Base-by-base conservation (phyloP, 768 basidiomycete genomes). In the Glaciozyma martinii region DNA sequence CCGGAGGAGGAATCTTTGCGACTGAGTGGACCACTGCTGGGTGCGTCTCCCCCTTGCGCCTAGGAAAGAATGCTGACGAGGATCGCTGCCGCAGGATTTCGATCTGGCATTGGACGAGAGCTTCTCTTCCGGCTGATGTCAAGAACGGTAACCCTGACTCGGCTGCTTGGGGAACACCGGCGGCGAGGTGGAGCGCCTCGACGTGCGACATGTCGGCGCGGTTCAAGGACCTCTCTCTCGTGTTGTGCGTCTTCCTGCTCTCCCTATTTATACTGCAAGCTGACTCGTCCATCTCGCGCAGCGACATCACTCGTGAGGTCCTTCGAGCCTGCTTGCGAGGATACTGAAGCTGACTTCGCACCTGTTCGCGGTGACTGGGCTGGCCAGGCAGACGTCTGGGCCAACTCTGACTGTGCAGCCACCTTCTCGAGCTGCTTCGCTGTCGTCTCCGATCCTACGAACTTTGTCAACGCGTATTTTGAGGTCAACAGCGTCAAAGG, bases 21-120 rank as follows among this genome's bases (percentile, higher is more conserved):
- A 33, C 33, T 33, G 6, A 33, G 33, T 33, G 33, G 33, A 33
- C 33, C 10, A 33, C 33, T 10, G 33, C 33, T 5, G 33, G 33
- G 77, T 44, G 81, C 44, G 19, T 19, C n/a, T 18, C 16, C 6
- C 16, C 44, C 6, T 6, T 46, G 19, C 4, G 19, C 44, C n/a
- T 46, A 4, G 19, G 16, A 18, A 18, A 46, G 7, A 18, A 46
- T 6, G 19, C 44, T 46, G 44, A 46, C 16, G 19, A 46, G 44
- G n/a, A 18, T 19, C n/a, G 44, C 6, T 4, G 19, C 44, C 7
- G 44, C 44, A 46, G 49, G 5, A 50, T 50, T 23, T 50, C 49
- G 3, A 50, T 50, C n/a, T 50, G 49, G 49, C 23, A n/a, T 6
- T 50, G 49, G 49, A 50, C 49, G 21, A 23, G 25, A 50, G 49